phyloP scores from a whole-genome alignment of 2,329 filamentous ascomycete genomes.

The Ophiostoma himal-ulmi region DNA sequence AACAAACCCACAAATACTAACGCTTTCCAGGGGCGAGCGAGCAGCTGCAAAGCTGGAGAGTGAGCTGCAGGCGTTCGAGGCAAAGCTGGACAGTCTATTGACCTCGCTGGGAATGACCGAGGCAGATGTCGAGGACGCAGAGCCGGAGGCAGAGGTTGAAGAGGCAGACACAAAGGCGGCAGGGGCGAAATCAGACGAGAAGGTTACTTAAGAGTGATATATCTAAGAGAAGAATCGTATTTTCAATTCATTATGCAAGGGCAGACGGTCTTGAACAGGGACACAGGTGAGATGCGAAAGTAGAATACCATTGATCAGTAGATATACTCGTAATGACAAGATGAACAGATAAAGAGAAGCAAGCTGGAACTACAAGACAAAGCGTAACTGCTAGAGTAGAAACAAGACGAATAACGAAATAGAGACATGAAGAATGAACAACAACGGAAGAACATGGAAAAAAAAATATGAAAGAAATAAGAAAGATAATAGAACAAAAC shows the following conservation, averaged over 20 bases:
- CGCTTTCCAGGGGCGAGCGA: constrained; percentile 45
- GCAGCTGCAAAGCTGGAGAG: constrained; percentile 49
- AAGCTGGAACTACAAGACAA: not conserved
- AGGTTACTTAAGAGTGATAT: not conserved
- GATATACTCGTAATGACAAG: not conserved
- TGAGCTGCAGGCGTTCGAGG: constrained; percentile 47
- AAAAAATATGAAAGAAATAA: not conserved
- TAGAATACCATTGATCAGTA: not conserved
- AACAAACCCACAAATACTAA: not conserved
- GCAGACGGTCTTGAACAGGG: too few species aligned
- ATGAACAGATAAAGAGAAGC: not conserved
- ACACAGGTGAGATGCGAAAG: not conserved
- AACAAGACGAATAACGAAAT: not conserved
- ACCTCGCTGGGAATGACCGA: constrained; percentile 39
- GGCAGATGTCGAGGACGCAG: constrained; percentile 16
- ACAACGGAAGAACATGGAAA: not conserved
- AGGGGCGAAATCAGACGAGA: not conserved
- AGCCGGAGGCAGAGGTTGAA: not conserved
- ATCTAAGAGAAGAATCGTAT: not conserved
- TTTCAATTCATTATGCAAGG: too few species aligned
- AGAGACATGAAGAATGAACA: not conserved
- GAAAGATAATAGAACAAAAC: not conserved
- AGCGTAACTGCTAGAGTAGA: not conserved
- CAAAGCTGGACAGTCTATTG: constrained; percentile 50
- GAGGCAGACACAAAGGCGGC: constrained; percentile 1